Evolutionary conservation across 225 moss, liverwort and hornwort species (phyloP).

Genomic region (Marchantia polymorpha): DNA sequence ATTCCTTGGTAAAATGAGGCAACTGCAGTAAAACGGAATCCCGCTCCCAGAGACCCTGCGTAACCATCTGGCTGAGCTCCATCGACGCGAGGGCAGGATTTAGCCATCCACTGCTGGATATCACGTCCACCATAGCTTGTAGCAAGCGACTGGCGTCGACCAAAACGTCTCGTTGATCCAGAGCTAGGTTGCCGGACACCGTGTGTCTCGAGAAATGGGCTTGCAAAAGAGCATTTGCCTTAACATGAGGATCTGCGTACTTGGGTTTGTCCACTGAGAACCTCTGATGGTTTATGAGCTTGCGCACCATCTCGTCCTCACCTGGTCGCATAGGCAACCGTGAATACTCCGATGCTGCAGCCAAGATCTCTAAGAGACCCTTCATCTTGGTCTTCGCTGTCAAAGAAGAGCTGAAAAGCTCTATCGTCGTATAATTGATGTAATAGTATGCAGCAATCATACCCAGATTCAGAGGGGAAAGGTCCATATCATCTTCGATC

Average conservation of each 20-base stretch:
- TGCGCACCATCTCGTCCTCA: constrained; percentile 81
- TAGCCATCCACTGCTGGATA: constrained; percentile 91
- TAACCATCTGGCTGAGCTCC: constrained; percentile 94
- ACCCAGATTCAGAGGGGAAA: constrained; percentile 81
- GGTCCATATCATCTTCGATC: constrained; percentile 91
- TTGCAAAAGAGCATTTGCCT: constrained; percentile 84
- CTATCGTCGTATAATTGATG: constrained; percentile 92
- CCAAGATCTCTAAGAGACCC: constrained; percentile 81
- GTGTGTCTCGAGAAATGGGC: constrained; percentile 78
- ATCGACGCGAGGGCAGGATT: constrained; percentile 94
- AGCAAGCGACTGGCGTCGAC: constrained; percentile 83
- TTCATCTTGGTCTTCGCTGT: constrained; percentile 90
- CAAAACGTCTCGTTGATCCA: constrained; percentile 78
- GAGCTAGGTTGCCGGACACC: constrained; percentile 73
- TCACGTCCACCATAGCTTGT: constrained; percentile 94
- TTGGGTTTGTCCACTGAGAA: constrained; percentile 90
- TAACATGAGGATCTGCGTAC: constrained; percentile 78
- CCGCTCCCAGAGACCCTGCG: constrained; percentile 92
- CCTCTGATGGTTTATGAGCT: constrained; percentile 86
- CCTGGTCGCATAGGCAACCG: constrained; percentile 90
- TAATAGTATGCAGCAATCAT: constrained; percentile 99
- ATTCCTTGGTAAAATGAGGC: constrained; percentile 82
- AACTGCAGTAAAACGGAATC: constrained; percentile 86
- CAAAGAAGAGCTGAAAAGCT: constrained; percentile 89
- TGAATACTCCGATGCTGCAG: constrained; percentile 83